Evolutionary conservation across 2,329 filamentous ascomycete genomes (phyloP), one percentile per base, ranked within the genome.

Genomic region (Dichotomopilus funicola): DNA sequence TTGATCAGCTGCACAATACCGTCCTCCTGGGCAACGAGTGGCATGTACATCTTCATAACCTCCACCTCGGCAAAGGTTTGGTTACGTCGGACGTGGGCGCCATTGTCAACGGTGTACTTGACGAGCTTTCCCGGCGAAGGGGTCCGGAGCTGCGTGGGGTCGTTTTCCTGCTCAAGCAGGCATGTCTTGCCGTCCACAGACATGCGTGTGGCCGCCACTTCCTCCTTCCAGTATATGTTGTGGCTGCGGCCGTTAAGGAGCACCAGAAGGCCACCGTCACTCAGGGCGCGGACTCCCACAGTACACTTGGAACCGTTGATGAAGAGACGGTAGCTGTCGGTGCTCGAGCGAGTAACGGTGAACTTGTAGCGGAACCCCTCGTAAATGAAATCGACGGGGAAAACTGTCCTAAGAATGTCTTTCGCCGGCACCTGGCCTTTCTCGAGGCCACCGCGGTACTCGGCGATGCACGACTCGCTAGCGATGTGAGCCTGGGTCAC

Each of bases 11-110:
- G 94, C 55, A 99, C 92, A 53, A 95, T 82, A 78, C 94, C 94
- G 66, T 96, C 94, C 72, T 99, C 94, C 69, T 91, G 87, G 2
- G 94, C 89, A 59, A 99, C 82, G 54, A 99, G 80, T 67, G 94
- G 94, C 94, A 99, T 99, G 81, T 97, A 97, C 94, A 99, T 99
- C 82, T 99, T 99, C 94, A 99, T 99, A 74, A 99, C 94, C 75
- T 99, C 94, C 42, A 99, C 92, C 73, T 99, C 94, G 54, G 94
- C 94, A 68, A 91, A 99, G 37, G 92, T 79, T 72, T 97, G 89
- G 55, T 92, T 92, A 65, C 95, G 90, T 72, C 84, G 87, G 72
- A 99, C 85, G 71, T 99, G 94, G 64, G 91, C 82, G 59, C 94
- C 94, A 67, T 95, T 97, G 72, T 96, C 94, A 2, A 99, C 89